A percentile compares a stretch with the other conserved stretches of the same genome.
phyloP scores from a whole-genome alignment of 495 filamentous ascomycete genomes.

The Oleoguttula mirabilis region DNA sequence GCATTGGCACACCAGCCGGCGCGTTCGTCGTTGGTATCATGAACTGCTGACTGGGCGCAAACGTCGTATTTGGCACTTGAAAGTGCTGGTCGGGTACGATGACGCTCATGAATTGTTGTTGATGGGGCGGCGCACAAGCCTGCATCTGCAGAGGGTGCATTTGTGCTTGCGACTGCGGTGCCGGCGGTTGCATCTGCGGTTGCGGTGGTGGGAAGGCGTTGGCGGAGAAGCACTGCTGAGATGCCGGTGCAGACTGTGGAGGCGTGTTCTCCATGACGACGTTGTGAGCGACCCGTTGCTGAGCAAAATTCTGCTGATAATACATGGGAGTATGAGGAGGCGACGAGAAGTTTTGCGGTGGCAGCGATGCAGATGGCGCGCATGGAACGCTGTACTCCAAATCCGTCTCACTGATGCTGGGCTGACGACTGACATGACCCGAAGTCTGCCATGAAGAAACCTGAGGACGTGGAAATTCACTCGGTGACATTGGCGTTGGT shows the following conservation, averaged over 20 bases:
- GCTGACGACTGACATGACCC: constrained; percentile 18
- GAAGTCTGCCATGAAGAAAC: constrained; percentile 6
- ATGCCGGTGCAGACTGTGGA: constrained; percentile 32
- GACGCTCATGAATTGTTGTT: constrained; percentile 4
- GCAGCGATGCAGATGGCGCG: constrained; percentile 13
- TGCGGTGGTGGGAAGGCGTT: not conserved
- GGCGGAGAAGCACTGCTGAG: constrained; percentile 29
- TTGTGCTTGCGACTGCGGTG: not conserved
- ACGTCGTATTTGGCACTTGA: constrained; percentile 1
- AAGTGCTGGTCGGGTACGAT: constrained; percentile 16
- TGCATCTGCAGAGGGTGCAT: constrained; percentile 6
- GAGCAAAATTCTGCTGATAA: constrained; percentile 16
- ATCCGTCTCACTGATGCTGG: constrained; percentile 17
- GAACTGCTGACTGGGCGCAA: not conserved
- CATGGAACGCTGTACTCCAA: constrained; percentile 21
- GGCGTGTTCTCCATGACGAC: constrained; percentile 28
- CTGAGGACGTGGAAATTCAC: constrained; percentile 17
- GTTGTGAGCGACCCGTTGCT: constrained; percentile 8
- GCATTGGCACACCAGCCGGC: not conserved
- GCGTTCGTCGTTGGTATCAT: not conserved
- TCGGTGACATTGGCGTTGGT: constrained; percentile 31
- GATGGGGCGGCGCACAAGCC: not conserved
- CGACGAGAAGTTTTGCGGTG: constrained; percentile 19
- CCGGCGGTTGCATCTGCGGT: not conserved
- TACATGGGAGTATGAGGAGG: constrained; percentile 31